Evolutionary conservation across 1,284 basidiomycete species (phyloP), one percentile per base, ranked within the genome.

Genomic region (Ganoderma boninense): DNA sequence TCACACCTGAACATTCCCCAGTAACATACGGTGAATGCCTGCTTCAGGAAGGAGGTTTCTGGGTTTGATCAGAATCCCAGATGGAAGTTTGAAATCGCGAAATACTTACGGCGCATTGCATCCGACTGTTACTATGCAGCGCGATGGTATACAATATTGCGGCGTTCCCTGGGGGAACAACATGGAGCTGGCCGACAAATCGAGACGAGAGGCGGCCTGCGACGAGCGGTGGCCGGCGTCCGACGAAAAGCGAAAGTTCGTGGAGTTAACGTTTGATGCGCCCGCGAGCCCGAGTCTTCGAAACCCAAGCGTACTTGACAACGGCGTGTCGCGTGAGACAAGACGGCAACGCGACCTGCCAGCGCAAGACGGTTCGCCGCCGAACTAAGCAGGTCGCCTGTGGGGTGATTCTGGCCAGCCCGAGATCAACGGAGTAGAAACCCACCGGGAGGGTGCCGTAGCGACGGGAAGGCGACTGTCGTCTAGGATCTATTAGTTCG

Each of bases 371-470:
- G 4, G 13, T 54, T 54, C 23, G 49, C 49, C 23, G 49, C 49
- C 23, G 23, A 54, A 13, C 49, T 54, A 54, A 54, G 16, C 26
- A 18, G 6, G 32, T 32, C 32, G 5, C 32, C 5, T 32, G 54
- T 35, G 16, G 54, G 18, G 20, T 23, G 49, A 54, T 40, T 60
- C 38, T 40, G 40, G 2, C 38, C 44, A 64, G 29, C 13, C 62
- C 35, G 32, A 64, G 29, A 49, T 40, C 35, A 64, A n/a, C 13
- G 54, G 54, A 44, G 26, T 14, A 56, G 54, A 65, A 32, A 32
- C 3, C 4, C 32, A 56, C 32, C 64, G 29, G 13, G 54, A 42
- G 23, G 64, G 64, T 18, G 23, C 20, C 40, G 40, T 35, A 13
- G 35, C 10, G 4, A 35, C 11, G 18, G 11, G 32, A 4, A 11